Evolutionary conservation across 1,284 basidiomycete species (phyloP).

Genomic region (Ustilago tritici): DNA sequence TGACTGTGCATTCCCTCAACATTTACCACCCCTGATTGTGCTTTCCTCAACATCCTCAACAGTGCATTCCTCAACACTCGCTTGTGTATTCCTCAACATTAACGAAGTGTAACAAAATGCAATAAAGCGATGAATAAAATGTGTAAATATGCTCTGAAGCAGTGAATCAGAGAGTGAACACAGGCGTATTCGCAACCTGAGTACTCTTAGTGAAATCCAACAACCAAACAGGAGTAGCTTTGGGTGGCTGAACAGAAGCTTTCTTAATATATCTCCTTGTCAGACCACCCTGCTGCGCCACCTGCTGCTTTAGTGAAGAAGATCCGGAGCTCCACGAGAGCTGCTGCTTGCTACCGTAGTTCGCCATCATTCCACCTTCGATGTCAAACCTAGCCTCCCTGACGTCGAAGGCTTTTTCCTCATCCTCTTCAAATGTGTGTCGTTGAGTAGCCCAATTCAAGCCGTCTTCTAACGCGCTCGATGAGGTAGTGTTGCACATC

Average conservation of each 20-base stretch:
- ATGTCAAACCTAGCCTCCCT: slow-evolving; percentile 11
- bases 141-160: too few relatives aligned
- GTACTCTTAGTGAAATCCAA: slow-evolving; percentile 32
- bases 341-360: background rate
- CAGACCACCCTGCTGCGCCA: background rate
- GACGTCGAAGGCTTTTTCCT: slow-evolving; percentile 5
- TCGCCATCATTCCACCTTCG: slow-evolving; percentile 1
- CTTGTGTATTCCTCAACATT: too few relatives aligned
- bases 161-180: slow-evolving; percentile 12
- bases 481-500: slow-evolving; percentile 42
- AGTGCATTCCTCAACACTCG: too few relatives aligned
- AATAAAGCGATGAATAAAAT: too few relatives aligned
- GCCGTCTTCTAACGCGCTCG: background rate
- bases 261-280: slow-evolving; percentile 28
- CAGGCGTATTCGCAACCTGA: slow-evolving; percentile 6
- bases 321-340: slow-evolving; percentile 7
- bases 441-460: slow-evolving; percentile 8
- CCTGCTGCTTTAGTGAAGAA: background rate
- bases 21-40: too few relatives aligned
- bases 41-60: too few relatives aligned
- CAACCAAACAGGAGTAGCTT: slow-evolving; percentile 34
- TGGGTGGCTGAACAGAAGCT: slow-evolving; percentile 22
- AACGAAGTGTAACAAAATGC: too few relatives aligned
- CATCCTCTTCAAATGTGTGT: slow-evolving; percentile 13
- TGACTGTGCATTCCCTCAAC: too few relatives aligned